Conservation (phyloP, 345 rosid genomes). For the Eucalyptus regnans region DNA sequence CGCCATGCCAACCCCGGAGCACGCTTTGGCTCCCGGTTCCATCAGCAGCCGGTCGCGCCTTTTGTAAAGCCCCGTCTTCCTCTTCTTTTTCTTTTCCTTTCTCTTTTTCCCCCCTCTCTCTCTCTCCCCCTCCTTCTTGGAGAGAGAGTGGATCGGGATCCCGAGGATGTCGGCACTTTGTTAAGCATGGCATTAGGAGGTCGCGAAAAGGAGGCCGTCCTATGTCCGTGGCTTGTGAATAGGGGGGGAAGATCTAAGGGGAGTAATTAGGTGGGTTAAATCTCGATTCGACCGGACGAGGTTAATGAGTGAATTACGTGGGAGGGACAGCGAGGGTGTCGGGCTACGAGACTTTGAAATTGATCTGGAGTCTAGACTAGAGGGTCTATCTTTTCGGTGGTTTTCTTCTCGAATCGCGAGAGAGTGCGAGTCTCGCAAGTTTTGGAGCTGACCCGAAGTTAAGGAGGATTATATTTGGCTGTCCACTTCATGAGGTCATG, state of each 20-base stretch:
- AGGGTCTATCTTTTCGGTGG: not conserved
- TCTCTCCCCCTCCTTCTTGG: fast-evolving
- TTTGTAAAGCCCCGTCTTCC: not conserved
- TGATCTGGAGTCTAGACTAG: too few relatives aligned
- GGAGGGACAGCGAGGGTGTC: not conserved
- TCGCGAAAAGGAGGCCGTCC: too few relatives aligned
- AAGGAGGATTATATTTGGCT: not conserved
- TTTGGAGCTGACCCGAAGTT: not conserved
- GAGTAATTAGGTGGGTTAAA: not conserved
- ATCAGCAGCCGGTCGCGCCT: not conserved
- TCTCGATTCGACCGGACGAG: not conserved
- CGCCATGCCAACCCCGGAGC: not conserved
- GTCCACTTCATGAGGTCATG: not conserved
- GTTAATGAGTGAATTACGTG: not conserved
- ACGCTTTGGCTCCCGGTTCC: not conserved
- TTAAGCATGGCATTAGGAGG: not conserved
- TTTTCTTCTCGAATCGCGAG: not conserved
- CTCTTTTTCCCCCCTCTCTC: not conserved
- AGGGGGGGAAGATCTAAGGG: not conserved
- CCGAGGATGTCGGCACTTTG: not conserved
- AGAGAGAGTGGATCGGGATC: not conserved
- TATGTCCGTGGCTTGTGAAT: not conserved
- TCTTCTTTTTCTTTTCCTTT: not conserved
- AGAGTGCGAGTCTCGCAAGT: fast-evolving
- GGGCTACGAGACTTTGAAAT: not conserved